Percentiles rank a stretch among this genome's conserved stretches.
phyloP scores from a whole-genome alignment of 176 grass and related monocot genomes.

The Puya raimondii region DNA sequence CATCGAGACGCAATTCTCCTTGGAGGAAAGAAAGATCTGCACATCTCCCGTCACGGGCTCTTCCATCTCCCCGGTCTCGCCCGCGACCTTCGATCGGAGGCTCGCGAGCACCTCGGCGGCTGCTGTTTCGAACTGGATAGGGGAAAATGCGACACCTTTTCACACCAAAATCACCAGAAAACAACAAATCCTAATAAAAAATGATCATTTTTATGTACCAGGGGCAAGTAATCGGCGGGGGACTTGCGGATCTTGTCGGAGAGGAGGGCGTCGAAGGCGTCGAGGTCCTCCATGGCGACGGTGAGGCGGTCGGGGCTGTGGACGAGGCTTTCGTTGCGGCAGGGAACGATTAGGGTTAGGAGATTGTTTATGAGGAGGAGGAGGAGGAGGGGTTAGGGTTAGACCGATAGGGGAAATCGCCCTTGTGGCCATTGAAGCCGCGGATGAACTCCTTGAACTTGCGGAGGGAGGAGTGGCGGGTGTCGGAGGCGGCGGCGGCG shows the following conservation, averaged over 20 bases:
- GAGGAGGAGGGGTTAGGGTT: background rate
- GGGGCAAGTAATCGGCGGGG: conserved; percentile 74
- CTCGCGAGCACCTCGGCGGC: conserved; percentile 63
- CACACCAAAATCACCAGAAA: background rate
- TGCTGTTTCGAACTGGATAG: conserved; percentile 61
- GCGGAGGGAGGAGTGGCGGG: conserved; percentile 74
- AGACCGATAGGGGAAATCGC: conserved; percentile 92
- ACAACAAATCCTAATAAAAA: background rate
- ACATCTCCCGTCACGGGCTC: conserved; percentile 67
- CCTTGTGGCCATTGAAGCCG: conserved; percentile 59
- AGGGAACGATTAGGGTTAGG: background rate
- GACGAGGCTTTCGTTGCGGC: conserved; percentile 65
- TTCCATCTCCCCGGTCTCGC: conserved; percentile 93
- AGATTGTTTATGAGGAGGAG: no score
- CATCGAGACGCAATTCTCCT: conserved; percentile 82
- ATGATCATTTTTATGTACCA: conserved; percentile 28
- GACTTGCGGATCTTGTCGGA: conserved; percentile 82
- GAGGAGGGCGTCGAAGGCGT: conserved; percentile 83
- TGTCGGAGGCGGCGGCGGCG: conserved; percentile 45
- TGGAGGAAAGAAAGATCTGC: conserved; percentile 86
- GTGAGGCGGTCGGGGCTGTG: conserved; percentile 80
- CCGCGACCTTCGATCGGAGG: conserved; percentile 68
- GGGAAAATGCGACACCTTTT: background rate
- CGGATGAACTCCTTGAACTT: conserved; percentile 99
- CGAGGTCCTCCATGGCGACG: conserved; percentile 87